Evolutionary conservation across 2,329 filamentous ascomycete genomes (phyloP).

Genomic region (Furcasterigmium furcatum): DNA sequence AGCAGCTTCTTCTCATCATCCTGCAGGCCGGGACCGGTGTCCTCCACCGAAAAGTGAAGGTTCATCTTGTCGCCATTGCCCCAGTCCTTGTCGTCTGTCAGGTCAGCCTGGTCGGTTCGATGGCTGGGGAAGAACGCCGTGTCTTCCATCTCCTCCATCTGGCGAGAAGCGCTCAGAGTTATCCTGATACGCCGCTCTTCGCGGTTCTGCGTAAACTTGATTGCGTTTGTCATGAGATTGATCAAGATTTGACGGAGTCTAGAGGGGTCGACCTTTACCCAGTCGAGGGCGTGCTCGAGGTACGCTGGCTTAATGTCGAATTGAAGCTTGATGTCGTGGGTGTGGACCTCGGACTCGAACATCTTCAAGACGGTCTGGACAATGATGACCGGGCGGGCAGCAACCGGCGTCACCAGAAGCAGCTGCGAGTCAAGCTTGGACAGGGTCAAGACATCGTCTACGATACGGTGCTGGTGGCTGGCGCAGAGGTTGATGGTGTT

Average conservation of each 20-base stretch:
- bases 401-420: conserved; percentile 66
- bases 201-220: conserved; percentile 63
- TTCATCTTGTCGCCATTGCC: conserved; percentile 68
- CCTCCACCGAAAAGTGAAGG: conserved; percentile 68
- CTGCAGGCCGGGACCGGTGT: conserved; percentile 66
- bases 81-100: conserved; percentile 62
- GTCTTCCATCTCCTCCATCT: conserved; percentile 37
- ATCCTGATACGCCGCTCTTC: conserved; percentile 59
- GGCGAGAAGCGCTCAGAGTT: conserved; percentile 59
- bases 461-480: conserved; percentile 72
- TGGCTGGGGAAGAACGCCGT: conserved; percentile 45
- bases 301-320: conserved; percentile 69
- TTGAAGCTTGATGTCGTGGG: conserved; percentile 68
- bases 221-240: conserved; percentile 68
- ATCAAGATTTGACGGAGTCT: conserved; percentile 72
- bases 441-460: conserved; percentile 64
- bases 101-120: conserved; percentile 35
- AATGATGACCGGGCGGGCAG: conserved; percentile 65
- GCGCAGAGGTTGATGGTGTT: conserved; percentile 79
- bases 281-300: conserved; percentile 60
- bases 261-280: conserved; percentile 73
- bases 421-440: conserved; percentile 70
- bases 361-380: conserved; percentile 71
- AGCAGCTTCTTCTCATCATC: conserved; percentile 63
- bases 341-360: conserved; percentile 73